Evolutionary conservation across 1,139 yeast genomes (phyloP).

Genomic region (Candida labiduridarum): DNA sequence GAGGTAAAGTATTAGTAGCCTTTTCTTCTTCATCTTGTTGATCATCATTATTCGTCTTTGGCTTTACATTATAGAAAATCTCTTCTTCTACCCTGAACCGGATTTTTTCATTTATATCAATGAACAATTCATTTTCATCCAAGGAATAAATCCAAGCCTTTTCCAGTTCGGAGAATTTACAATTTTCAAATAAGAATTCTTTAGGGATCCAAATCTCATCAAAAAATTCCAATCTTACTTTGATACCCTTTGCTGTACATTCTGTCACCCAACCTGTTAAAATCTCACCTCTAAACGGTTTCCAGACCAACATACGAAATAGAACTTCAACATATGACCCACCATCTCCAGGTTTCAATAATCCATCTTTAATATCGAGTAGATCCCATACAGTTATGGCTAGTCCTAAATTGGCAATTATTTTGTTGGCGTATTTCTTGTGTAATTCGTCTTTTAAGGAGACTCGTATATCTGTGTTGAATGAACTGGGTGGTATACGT

Average conservation of each 20-base stretch:
- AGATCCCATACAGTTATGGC: constrained; percentile 86
- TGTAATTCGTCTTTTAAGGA: constrained; percentile 82
- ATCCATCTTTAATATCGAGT: constrained; percentile 78
- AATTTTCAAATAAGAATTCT: constrained; percentile 75
- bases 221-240: constrained; percentile 81
- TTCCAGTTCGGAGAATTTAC: constrained; percentile 70
- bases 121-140: constrained; percentile 69
- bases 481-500: constrained; percentile 84
- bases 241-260: constrained; percentile 84
- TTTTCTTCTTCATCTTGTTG: constrained; percentile 32
- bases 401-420: constrained; percentile 80
- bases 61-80: constrained; percentile 78
- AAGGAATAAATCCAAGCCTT: constrained; percentile 95
- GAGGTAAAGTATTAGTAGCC: constrained; percentile 51
- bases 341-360: constrained; percentile 95
- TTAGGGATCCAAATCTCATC: constrained; percentile 91
- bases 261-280: constrained; percentile 91
- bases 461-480: constrained; percentile 67
- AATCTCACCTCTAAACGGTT: constrained; percentile 95
- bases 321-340: constrained; percentile 76
- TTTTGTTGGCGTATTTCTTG: constrained; percentile 80
- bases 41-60: constrained; percentile 64
- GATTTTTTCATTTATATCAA: constrained; percentile 89
- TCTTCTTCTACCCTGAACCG: constrained; percentile 91
- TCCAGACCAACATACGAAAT: constrained; percentile 79